A percentile compares a stretch with the other conserved stretches of the same genome.
Evolutionary conservation across 306 rosid species (phyloP).

Genomic region (Acacia acuminata): DNA sequence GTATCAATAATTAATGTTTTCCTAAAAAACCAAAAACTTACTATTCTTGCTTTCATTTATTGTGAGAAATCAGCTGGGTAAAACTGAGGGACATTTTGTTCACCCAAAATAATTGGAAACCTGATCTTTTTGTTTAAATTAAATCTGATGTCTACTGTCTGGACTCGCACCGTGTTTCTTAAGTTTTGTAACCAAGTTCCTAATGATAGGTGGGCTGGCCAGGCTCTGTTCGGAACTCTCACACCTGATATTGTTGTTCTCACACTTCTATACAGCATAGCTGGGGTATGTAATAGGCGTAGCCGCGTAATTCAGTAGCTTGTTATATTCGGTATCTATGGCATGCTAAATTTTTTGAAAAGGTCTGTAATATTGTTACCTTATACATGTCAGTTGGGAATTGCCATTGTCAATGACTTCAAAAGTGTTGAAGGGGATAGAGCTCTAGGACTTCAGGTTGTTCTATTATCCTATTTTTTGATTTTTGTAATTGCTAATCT

Average conservation of each 20-base stretch:
- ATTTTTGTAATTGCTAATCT: not conserved
- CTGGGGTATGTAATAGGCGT: conserved; percentile 75
- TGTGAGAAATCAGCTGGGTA: not conserved
- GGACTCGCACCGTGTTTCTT: not conserved
- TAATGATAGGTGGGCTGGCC: conserved; percentile 97
- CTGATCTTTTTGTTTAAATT: conserved; percentile 4
- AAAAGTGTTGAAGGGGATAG: conserved; percentile 98
- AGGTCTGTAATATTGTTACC: conserved; percentile 8
- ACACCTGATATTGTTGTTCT: conserved; percentile 84
- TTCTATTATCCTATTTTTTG: conserved; percentile 14
- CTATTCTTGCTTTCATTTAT: not conserved
- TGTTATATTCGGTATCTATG: conserved; percentile 8
- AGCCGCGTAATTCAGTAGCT: conserved; percentile 24
- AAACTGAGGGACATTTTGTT: not conserved
- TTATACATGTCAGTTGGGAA: conserved; percentile 71
- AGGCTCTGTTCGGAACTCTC: conserved; percentile 97
- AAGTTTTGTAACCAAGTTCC: conserved; percentile 25
- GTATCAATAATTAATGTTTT: not conserved
- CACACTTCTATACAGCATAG: conserved; percentile 89
- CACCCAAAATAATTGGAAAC: not conserved
- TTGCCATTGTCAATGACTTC: conserved; percentile 96
- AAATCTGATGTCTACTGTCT: not conserved
- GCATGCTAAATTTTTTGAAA: conserved; percentile 12
- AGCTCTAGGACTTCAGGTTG: conserved; percentile 97
- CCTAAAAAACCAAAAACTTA: not conserved